Base-by-base conservation (phyloP, 257 asterid genomes). In the Solanum sparsipilum region DNA sequence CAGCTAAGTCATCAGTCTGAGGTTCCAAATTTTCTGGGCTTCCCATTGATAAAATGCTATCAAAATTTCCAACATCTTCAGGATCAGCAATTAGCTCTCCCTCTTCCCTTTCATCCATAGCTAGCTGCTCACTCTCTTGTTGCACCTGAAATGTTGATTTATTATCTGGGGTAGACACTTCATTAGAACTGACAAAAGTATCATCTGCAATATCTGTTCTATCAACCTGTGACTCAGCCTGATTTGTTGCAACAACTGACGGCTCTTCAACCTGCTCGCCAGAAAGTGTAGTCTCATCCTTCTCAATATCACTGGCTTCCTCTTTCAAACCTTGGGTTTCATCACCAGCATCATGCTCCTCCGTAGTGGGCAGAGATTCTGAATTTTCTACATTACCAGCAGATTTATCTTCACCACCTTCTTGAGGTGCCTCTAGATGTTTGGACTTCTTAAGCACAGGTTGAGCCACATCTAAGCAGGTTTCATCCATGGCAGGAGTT, bases 81-180 rank as follows among this genome's bases (percentile, higher is more conserved):
- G 86, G 88, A 36, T 94, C 98, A 16, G 91, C 85, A 46, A 72
- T 92, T 84, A 93, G 86, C 91, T 96, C 99, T 25, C 97, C 98
- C 91, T 96, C 99, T 88, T 97, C 99, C 90, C 91, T 91, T 23
- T 96, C 98, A 48, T 94, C 98, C 34, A 90, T 86, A 46, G 90
- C 91, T 81, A 88, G 90, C 68, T 86, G 94, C 91, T 93, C 98
- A 71, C 91, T 90, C 76, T 94, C 98, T 87, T 94, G 95, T 82
- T 94, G 98, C 9, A 90, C 92, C 90, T 91, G 91, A 87, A 90
- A 91, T 65, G 91, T 92, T 70, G 91, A 86, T 25, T 90, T 92
- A 84, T 93, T 97, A 74, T 94, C 98, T 29, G 91, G 91, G 21
- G 83, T 87, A 20, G 89, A 13, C 71, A 88, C 86, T 71, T 91